Conservation (phyloP, 805 yeast genomes). For the Millerago galiae region DNA sequence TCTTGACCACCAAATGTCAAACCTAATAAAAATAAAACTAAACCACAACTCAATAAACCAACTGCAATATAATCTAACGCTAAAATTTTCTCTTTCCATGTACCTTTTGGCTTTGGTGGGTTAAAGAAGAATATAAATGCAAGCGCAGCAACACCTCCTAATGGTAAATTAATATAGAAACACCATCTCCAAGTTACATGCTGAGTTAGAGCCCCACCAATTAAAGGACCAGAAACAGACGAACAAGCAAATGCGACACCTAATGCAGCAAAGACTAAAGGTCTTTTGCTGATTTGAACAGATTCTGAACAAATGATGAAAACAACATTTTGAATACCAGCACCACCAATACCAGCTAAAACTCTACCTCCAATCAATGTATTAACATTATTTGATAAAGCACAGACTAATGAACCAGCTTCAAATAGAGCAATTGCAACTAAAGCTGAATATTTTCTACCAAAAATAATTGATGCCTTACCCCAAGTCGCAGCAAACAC, state of each 20-base stretch:
- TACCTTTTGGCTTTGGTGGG: slow-evolving; percentile 42
- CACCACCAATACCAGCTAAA: slow-evolving; percentile 64
- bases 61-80: slow-evolving; percentile 47
- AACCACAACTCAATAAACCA: slow-evolving; percentile 33
- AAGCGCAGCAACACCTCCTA: slow-evolving; percentile 46
- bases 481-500: slow-evolving; percentile 53
- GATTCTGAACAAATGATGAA: slow-evolving; percentile 49
- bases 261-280: slow-evolving; percentile 16
- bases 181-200: slow-evolving; percentile 72
- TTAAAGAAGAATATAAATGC: slow-evolving; percentile 35
- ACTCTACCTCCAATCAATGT: slow-evolving; percentile 66
- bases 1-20: slow-evolving; percentile 50
- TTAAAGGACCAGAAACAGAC: slow-evolving; percentile 52
- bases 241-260: slow-evolving; percentile 39
- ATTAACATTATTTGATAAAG: slow-evolving; percentile 45
- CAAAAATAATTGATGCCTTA: slow-evolving; percentile 47
- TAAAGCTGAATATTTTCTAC: slow-evolving; percentile 45
- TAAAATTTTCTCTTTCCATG: slow-evolving; percentile 30
- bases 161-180: slow-evolving; percentile 62
- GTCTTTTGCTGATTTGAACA: slow-evolving; percentile 27
- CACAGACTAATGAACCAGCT: slow-evolving; percentile 47
- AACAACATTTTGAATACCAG: slow-evolving; percentile 53
- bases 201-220: slow-evolving; percentile 61
- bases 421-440: slow-evolving; percentile 30
- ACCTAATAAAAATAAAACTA: slow-evolving; percentile 41